These are phyloP conservation scores for Grigorovia humatica DNA, from an alignment of 805 yeast species.

Conservation along the genomic window DNA sequence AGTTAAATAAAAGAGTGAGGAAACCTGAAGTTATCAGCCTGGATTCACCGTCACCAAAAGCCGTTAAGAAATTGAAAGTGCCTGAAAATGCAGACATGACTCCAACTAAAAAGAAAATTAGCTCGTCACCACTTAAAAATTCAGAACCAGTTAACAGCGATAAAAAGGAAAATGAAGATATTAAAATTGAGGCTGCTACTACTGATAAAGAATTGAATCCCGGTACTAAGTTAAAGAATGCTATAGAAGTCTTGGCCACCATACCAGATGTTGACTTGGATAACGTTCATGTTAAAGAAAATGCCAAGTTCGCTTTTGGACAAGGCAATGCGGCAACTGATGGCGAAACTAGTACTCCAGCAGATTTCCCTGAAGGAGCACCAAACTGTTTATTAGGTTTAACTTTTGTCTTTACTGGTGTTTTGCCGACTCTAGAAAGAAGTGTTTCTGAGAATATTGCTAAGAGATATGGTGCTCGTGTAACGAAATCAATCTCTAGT, in stretches of 20 bases:
- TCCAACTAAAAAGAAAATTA: background rate
- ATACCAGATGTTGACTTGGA: constrained; percentile 70
- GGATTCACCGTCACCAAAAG: constrained; percentile 1
- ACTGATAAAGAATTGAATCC: background rate
- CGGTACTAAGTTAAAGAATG: constrained; percentile 7
- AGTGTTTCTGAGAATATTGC: constrained; percentile 68
- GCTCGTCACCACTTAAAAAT: background rate
- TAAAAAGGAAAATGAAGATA: background rate
- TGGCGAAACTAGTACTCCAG: constrained; percentile 9
- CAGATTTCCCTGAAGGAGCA: constrained; percentile 66
- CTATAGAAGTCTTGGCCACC: constrained; percentile 33
- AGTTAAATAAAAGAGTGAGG: constrained; percentile 1
- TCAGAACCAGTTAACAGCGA: background rate
- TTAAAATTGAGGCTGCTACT: too few species aligned
- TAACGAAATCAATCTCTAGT: constrained; percentile 74
- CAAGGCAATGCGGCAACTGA: constrained; percentile 29
- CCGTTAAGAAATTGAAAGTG: background rate
- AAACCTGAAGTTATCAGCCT: constrained; percentile 2
- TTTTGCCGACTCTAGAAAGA: constrained; percentile 68
- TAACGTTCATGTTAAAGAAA: constrained; percentile 37
- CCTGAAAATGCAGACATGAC: background rate
- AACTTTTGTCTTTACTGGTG: constrained; percentile 90
- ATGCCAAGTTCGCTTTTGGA: constrained; percentile 47
- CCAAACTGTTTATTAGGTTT: constrained; percentile 82
- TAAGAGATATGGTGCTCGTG: constrained; percentile 82